Evolutionary conservation across 2,329 filamentous ascomycete species (phyloP).

Genomic region (Akanthomyces lecanii): DNA sequence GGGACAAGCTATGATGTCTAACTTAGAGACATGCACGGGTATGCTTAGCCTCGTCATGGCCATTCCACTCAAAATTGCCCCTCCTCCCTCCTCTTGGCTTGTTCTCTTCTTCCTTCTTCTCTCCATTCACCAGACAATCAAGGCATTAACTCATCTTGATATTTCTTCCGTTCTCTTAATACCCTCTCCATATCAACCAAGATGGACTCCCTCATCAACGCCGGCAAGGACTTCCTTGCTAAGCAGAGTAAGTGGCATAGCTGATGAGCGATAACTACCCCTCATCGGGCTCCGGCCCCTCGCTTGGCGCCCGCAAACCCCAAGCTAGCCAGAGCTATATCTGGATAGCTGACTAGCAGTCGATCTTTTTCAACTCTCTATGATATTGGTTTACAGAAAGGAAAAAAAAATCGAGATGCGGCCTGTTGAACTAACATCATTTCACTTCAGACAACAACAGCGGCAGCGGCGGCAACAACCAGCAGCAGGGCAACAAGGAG

Average conservation of each 20-base stretch:
- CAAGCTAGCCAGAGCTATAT: neutral
- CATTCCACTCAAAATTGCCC: constrained; percentile 5
- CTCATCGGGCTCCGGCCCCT: constrained; percentile 10
- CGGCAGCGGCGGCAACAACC: neutral
- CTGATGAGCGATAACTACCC: neutral
- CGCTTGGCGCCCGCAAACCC: neutral
- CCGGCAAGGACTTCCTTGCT: constrained; percentile 34
- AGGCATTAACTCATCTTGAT: neutral
- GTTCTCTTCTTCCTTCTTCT: neutral
- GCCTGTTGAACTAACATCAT: neutral
- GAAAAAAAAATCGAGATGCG: neutral
- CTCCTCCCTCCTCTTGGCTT: neutral
- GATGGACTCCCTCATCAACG: constrained; percentile 38
- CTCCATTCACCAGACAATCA: neutral
- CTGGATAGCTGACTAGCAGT: no score
- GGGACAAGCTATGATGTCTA: constrained; percentile 2
- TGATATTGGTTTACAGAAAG: no score
- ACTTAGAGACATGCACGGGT: neutral
- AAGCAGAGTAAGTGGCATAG: constrained; percentile 11
- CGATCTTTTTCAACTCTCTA: no score
- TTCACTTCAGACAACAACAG: neutral
- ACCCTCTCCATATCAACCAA: neutral
- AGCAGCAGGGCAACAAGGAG: constrained; percentile 37
- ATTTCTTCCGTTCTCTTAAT: neutral
- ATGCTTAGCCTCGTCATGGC: neutral